Evolutionary conservation across 768 basidiomycete species (phyloP), one percentile per base, ranked within the genome.

Genomic region (Mycena latifolia): DNA sequence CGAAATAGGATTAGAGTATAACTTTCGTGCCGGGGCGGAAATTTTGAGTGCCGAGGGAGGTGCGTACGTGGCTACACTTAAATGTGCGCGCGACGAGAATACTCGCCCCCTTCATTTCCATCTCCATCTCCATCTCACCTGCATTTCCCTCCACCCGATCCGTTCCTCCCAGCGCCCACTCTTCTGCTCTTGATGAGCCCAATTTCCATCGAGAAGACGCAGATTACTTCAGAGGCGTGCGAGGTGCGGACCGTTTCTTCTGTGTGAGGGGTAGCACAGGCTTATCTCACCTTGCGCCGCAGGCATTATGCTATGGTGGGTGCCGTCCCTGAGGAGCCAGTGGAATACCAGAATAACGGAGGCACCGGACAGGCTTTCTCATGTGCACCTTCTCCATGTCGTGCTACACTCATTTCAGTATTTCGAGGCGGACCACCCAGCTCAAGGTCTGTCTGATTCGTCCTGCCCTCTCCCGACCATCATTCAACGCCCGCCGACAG

Each of bases 231-330:
- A 7, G 35, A 54, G 17, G 53, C 29, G 20, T 39, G 31, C n/a
- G 53, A 54, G 53, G 53, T 54, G 37, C 8, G 53, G 24, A 8
- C 11, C 6, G 12, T 25, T 11, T 27, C 11, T 18, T 37, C 15
- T 15, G 35, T 37, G 14, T 54, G n/a, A n/a, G n/a, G n/a, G n/a
- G n/a, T n/a, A n/a, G n/a, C n/a, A n/a, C n/a, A n/a, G n/a, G n/a
- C n/a, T n/a, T n/a, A n/a, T 25, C 22, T 37, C 3, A 15, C 35
- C 2, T 39, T 8, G n/a, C n/a, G 24, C 24, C 3, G 7, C 22
- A 54, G 53, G 37, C 53, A 35, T 22, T 54, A 15, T 54, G 53
- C 17, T 54, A 54, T 54, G 53, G 53, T 54, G 3, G 2, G 31
- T 35, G 5, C 22, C 24, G 10, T 29, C 31, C 25, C 27, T 22